A percentile compares a stretch with the other conserved stretches of the same genome.
phyloP scores from a whole-genome alignment of 2,329 filamentous ascomycete species.

The Colletotrichum sp. region DNA sequence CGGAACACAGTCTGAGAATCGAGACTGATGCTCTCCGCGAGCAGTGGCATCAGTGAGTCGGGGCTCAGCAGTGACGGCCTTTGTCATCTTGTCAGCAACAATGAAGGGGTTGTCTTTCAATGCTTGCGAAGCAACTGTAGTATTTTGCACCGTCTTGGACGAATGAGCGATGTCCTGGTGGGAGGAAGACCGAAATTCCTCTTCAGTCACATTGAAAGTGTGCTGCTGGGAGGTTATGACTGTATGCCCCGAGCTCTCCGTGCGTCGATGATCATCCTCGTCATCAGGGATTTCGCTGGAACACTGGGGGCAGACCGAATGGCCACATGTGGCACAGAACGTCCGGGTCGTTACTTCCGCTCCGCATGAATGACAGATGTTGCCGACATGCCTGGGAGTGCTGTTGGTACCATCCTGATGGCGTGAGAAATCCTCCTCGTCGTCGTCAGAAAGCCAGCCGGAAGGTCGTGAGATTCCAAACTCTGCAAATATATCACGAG shows the following conservation, averaged over 20 bases:
- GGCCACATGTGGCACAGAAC: conserved; percentile 54
- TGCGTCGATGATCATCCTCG: neutral
- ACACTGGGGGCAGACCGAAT: conserved; percentile 55
- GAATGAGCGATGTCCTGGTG: neutral
- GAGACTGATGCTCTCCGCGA: conserved; percentile 23
- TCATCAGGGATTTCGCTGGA: conserved; percentile 36
- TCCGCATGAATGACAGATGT: conserved; percentile 57
- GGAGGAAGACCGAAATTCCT: neutral
- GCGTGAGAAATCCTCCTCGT: conserved; percentile 25
- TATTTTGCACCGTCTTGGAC: neutral
- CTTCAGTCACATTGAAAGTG: neutral
- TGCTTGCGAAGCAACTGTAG: neutral
- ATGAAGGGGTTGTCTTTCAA: conserved; percentile 38
- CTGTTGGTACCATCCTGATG: conserved; percentile 34
- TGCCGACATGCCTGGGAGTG: conserved; percentile 31
- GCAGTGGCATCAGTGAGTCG: conserved; percentile 24
- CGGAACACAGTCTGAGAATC: conserved; percentile 35
- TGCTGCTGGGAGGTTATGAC: neutral
- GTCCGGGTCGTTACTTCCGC: conserved; percentile 40
- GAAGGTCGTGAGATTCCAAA: conserved; percentile 50
- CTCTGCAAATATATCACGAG: conserved; percentile 51
- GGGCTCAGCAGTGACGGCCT: conserved; percentile 25
- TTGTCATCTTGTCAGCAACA: conserved; percentile 31
- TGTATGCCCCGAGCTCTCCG: neutral
- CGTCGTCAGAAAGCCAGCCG: conserved; percentile 52